Base-by-base conservation (phyloP, 2,329 filamentous ascomycete genomes). In the Plectosphaerella sp. region DNA sequence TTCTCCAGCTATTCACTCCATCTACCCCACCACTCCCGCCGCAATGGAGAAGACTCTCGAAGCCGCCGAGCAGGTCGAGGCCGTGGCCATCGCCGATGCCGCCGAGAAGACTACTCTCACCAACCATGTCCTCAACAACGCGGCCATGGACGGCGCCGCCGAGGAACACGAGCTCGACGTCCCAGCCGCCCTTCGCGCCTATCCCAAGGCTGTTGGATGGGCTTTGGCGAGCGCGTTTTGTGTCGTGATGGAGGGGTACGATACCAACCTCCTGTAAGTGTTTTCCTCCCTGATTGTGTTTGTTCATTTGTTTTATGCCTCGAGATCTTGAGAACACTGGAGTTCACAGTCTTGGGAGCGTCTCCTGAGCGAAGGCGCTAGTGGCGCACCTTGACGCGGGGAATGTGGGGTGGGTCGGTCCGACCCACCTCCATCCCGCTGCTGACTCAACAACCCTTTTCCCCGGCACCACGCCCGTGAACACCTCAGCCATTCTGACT, bases 141-240 rank as follows among this genome's bases (percentile, higher is more conserved):
- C 65, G 39, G 66, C 69, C 42, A 66, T 68, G 24, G 66, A 66
- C 11, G 73, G 72, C 3, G 71, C 68, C n/a, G 64, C 67, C 16
- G 62, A 63, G 43, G 71, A 73, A 57, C 68, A 69, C 42, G 59
- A 52, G 33, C 68, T 73, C 61, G 66, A 61, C 15, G 62, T 73
- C 39, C 56, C 60, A 24, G 55, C 64, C 16, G 66, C 66, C 3
- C 54, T 68, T n/a, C 56, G 59, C 1, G 54, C 53, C 20, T 67
- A 68, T 50, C 57, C 51, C 22, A 59, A 57, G 57, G 64, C 62
- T 7, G 66, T 74, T 35, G 65, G 54, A 37, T 63, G 61, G 61
- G 60, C 52, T 9, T 24, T 62, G 5, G 51, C 59, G 15, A 60
- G 61, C 18, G 52, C 58, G 20, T 60, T n/a, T n/a, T n/a, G 61